These are phyloP conservation scores for Sclerotinia minor DNA, from an alignment of 2,329 filamentous ascomycete species.

Conservation along the genomic window DNA sequence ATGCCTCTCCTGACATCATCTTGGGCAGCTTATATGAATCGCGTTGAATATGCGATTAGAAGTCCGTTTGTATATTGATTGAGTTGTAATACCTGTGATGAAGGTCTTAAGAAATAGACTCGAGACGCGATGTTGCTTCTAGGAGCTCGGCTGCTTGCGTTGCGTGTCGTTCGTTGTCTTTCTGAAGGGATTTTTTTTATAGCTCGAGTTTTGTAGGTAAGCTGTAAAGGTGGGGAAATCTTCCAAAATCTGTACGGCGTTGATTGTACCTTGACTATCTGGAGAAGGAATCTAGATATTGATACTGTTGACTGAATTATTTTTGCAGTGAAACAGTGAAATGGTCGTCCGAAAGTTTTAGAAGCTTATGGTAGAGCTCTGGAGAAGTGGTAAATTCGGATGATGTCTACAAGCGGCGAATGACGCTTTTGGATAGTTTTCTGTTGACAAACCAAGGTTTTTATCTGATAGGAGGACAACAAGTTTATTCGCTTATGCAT, in stretches of 20 bases:
- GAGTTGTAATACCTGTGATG: constrained; percentile 9
- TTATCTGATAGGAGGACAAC: constrained; percentile 1
- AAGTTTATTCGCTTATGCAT: constrained; percentile 21
- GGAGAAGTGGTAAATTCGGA: constrained; percentile 9
- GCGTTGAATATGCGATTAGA: constrained; percentile 26
- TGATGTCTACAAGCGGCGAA: constrained; percentile 12
- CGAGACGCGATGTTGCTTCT: constrained; percentile 16
- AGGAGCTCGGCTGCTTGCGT: constrained; percentile 20
- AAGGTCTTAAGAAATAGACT: not conserved
- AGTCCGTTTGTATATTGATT: not conserved
- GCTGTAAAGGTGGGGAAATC: constrained; percentile 25
- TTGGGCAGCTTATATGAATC: constrained; percentile 29
- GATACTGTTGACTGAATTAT: not conserved
- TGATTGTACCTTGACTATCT: constrained; percentile 3
- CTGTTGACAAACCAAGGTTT: constrained; percentile 1
- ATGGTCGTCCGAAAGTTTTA: not conserved
- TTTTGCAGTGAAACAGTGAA: constrained; percentile 6
- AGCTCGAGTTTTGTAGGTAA: constrained; percentile 3
- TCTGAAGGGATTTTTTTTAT: constrained; percentile 24
- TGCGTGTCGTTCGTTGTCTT: constrained; percentile 11
- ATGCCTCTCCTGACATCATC: constrained; percentile 95
- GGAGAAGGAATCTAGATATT: not conserved
- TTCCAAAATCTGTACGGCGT: not conserved
- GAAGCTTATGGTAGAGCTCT: constrained; percentile 9
- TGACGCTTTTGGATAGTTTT: constrained; percentile 15